Base-by-base conservation (phyloP, 108 stramenopile species). In the Cyclotella baltica region DNA sequence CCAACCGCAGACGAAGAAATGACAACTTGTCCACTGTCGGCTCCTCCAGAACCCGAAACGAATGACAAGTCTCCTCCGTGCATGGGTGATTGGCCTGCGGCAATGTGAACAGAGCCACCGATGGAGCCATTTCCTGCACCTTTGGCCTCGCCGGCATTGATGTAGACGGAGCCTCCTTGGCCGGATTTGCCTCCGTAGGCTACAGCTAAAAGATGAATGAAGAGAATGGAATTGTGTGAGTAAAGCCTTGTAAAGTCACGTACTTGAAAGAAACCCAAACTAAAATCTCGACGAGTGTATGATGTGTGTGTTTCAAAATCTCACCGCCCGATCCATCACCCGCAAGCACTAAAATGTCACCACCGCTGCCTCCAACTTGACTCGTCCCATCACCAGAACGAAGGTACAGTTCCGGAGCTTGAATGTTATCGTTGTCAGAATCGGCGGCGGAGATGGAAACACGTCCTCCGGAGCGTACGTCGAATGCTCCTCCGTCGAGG, bases 241-340 rank as follows among this genome's bases (percentile, higher is more conserved):
- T 5, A 16, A 35, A 70, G 13, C 19, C 29, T 25, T 4, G 16
- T 16, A 5, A 52, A 29, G 10, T 33, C 43, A 52, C 30, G 47
- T 25, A 3, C n/a, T 30, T 18, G 35, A 15, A 19, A 37, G 38
- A 33, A 69, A 30, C 10, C 4, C 22, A 29, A n/a, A n/a, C n/a
- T n/a, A n/a, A n/a, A n/a, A n/a, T n/a, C n/a, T n/a, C n/a, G n/a
- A n/a, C n/a, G n/a, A n/a, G n/a, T n/a, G n/a, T n/a, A n/a, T n/a
- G n/a, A n/a, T n/a, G n/a, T n/a, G n/a, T n/a, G n/a, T n/a, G n/a
- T n/a, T 4, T 27, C 22, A 18, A 27, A 48, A 36, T 35, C 73
- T 75, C 62, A 66, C 73, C 63, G 43, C 75, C 78, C 1, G 65
- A 64, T 48, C 65, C 72, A 67, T 80, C 72, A 35, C 78, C 78